Percentiles rank a stretch among this genome's conserved stretches.
phyloP scores from a whole-genome alignment of 345 rosid species.

The Boechera divaricarpa region DNA sequence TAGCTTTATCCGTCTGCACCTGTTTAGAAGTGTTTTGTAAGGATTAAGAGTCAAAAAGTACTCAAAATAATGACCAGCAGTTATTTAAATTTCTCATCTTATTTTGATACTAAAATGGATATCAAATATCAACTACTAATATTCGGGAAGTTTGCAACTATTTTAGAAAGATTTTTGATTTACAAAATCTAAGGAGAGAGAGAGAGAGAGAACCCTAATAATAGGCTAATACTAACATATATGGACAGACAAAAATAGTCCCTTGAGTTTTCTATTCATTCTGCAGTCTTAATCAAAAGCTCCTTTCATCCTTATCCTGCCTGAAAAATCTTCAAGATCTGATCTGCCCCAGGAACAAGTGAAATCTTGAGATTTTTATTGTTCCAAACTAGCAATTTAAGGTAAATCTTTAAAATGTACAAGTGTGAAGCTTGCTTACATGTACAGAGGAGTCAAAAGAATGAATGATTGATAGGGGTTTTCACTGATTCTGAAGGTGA shows the following conservation, averaged over 20 bases:
- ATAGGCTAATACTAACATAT: conserved; percentile 32
- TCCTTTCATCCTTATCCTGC: conserved; percentile 34
- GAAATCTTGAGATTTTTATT: conserved; percentile 2
- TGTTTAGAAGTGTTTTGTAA: conserved; percentile 45
- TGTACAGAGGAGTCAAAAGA: conserved; percentile 44
- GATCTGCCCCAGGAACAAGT: conserved; percentile 32
- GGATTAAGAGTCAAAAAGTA: not conserved
- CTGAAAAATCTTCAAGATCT: conserved; percentile 43
- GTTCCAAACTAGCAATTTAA: not conserved
- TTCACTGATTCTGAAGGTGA: conserved; percentile 16
- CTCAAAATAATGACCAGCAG: not conserved
- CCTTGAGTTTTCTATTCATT: conserved; percentile 31
- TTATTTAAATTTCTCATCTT: not conserved
- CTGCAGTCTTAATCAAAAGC: conserved; percentile 25
- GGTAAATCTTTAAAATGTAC: not conserved
- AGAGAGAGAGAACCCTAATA: conserved; percentile 12
- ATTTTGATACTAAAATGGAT: conserved; percentile 16
- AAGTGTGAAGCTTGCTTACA: conserved; percentile 24
- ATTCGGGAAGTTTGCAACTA: conserved; percentile 32
- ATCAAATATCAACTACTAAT: not conserved
- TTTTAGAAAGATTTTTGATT: conserved; percentile 30
- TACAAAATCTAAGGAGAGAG: conserved; percentile 36
- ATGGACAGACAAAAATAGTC: conserved; percentile 42
- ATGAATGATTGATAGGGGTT: conserved; percentile 32
- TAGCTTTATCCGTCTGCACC: conserved; percentile 50